A percentile compares a stretch with the other conserved stretches of the same genome.
Evolutionary conservation across 78 protist species (phyloP).

Genomic region (Isochrysis galbana): DNA sequence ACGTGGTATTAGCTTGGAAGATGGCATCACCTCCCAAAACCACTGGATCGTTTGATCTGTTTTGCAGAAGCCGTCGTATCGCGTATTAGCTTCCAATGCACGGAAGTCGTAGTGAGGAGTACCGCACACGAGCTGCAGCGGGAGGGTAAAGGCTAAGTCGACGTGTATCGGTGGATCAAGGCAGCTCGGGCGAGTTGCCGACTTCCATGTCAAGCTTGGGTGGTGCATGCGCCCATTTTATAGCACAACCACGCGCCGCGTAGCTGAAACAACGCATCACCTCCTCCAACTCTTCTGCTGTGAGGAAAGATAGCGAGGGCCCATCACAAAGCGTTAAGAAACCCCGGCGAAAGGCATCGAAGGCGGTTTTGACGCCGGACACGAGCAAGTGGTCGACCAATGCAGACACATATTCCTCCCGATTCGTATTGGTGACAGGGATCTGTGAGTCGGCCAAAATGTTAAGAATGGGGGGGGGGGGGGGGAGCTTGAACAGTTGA

Average conservation of each 20-base stretch:
- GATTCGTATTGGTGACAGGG: constrained; percentile 24
- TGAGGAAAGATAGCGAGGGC: neutral
- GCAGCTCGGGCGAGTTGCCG: no score
- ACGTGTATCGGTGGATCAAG: no score
- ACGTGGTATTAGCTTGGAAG: no score
- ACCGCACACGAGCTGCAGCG: constrained; percentile 28
- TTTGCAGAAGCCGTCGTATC: neutral
- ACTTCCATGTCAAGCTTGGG: no score
- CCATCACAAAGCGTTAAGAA: neutral
- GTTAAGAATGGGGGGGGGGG: no score
- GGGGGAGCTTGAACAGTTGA: no score
- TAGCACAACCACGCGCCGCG: no score
- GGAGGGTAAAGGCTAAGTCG: no score
- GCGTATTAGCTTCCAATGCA: neutral
- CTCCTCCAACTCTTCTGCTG: constrained; percentile 12
- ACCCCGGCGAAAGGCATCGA: neutral
- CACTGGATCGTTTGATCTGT: neutral
- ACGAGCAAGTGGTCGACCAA: neutral
- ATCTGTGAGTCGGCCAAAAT: no score
- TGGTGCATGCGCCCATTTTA: no score
- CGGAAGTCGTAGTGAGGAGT: neutral
- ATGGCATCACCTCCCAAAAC: constrained; percentile 43
- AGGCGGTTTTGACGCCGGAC: neutral
- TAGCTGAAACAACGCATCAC: no score
- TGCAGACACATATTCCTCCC: neutral